Evolutionary conservation across 768 basidiomycete species (phyloP).

Genomic region (Amanita jacksonii): DNA sequence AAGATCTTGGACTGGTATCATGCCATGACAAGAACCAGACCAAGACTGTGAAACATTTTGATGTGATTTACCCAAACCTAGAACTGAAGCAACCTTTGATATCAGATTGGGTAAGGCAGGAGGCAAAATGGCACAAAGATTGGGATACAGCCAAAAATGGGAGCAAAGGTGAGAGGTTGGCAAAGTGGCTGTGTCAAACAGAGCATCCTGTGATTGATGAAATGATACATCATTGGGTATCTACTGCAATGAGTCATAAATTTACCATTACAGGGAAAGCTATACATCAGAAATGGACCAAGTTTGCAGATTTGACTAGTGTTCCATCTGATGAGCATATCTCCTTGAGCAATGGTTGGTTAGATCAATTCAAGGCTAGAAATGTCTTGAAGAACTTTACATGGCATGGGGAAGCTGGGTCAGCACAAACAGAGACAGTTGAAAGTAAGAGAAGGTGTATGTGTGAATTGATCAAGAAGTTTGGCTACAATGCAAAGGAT

Average conservation of each 20-base stretch:
- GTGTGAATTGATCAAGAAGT: constrained; percentile 16
- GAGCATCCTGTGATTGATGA: constrained; percentile 24
- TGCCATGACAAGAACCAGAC: constrained; percentile 21
- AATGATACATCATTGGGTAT: constrained; percentile 28
- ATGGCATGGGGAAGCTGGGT: constrained; percentile 26
- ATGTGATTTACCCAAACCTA: constrained; percentile 22
- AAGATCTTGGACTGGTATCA: constrained; percentile 28
- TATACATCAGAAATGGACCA: constrained; percentile 23
- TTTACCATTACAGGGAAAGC: constrained; percentile 26
- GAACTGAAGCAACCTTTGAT: constrained; percentile 23
- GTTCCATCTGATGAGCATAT: constrained; percentile 24
- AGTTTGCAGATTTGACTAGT: constrained; percentile 22
- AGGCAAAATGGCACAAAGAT: constrained; percentile 15
- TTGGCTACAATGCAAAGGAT: constrained; percentile 13
- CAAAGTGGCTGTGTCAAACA: constrained; percentile 20
- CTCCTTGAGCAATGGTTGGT: constrained; percentile 26
- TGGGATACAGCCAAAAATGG: too few species aligned
- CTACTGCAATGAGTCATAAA: constrained; percentile 22
- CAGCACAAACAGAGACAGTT: constrained; percentile 14
- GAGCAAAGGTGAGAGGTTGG: background rate
- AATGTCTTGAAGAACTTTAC: constrained; percentile 19
- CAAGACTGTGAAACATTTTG: constrained; percentile 22
- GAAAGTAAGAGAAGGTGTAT: constrained; percentile 21
- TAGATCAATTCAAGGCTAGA: constrained; percentile 17
- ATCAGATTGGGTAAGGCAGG: constrained; percentile 23